phyloP scores from a whole-genome alignment of 2,329 filamentous ascomycete genomes.

The Neurospora sp. region DNA sequence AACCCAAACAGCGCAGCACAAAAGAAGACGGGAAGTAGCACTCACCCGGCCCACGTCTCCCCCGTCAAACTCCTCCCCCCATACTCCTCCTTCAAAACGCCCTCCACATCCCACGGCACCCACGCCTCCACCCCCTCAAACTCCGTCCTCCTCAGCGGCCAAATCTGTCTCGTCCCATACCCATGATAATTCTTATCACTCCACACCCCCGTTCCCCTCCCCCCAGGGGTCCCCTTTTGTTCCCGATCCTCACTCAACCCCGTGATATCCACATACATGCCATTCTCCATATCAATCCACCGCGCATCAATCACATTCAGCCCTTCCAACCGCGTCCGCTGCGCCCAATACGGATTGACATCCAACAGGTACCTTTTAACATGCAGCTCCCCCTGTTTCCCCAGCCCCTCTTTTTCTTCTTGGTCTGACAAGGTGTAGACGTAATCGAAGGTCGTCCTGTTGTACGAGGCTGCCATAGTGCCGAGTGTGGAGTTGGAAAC shows the following conservation, averaged over 20 bases:
- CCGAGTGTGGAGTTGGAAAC: conserved; percentile 50
- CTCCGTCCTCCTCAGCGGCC: conserved; percentile 61
- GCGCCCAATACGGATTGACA: conserved; percentile 60
- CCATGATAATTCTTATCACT: conserved; percentile 73
- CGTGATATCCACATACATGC: conserved; percentile 78
- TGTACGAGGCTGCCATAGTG: no score
- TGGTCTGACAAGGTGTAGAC: conserved; percentile 25
- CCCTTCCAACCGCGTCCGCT: conserved; percentile 54
- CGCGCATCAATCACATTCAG: conserved; percentile 75
- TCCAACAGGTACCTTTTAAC: conserved; percentile 59
- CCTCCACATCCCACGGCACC: conserved; percentile 61
- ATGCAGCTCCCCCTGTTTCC: conserved; percentile 23
- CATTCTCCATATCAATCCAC: conserved; percentile 69
- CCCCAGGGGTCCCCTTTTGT: conserved; percentile 8
- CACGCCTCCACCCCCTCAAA: conserved; percentile 66
- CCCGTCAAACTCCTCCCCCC: conserved; percentile 47
- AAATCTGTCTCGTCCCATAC: conserved; percentile 63
- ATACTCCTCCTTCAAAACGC: conserved; percentile 58
- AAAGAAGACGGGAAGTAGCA: conserved; percentile 11
- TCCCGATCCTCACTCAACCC: conserved; percentile 50
- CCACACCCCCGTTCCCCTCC: conserved; percentile 40
- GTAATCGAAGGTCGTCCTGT: conserved; percentile 58
- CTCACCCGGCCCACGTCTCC: conserved; percentile 54
- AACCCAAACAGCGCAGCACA: not conserved
- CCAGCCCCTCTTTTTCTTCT: conserved; percentile 3